Evolutionary conservation across 768 basidiomycete species (phyloP).

Genomic region (Hericium alpestre): DNA sequence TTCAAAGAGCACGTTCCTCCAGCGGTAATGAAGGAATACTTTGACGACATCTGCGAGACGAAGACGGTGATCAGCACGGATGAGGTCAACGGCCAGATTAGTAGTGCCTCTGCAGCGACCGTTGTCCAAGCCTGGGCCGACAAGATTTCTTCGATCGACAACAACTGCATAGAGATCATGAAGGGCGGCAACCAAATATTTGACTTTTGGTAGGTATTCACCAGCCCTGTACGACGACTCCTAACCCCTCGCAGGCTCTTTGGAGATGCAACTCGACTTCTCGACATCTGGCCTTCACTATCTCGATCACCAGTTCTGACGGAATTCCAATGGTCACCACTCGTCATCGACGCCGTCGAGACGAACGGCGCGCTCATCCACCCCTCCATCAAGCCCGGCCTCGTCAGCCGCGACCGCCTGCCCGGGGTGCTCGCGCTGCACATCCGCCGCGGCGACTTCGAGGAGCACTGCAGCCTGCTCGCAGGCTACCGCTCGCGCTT

Average conservation of each 20-base stretch:
- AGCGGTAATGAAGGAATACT: constrained; percentile 28
- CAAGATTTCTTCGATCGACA: constrained; percentile 23
- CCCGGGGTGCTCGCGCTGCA: constrained; percentile 36
- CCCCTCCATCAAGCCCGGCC: constrained; percentile 2
- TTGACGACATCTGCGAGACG: constrained; percentile 30
- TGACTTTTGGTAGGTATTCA: constrained; percentile 24
- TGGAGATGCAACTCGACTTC: constrained; percentile 21
- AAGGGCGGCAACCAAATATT: constrained; percentile 24
- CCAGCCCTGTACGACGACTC: background rate
- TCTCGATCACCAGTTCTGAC: constrained; percentile 24
- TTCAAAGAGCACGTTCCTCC: constrained; percentile 22
- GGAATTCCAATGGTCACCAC: constrained; percentile 28
- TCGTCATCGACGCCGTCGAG: constrained; percentile 23
- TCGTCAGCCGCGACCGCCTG: constrained; percentile 14
- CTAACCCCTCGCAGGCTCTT: constrained; percentile 19
- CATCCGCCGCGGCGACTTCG: constrained; percentile 40
- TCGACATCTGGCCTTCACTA: constrained; percentile 26
- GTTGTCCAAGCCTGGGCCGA: constrained; percentile 30
- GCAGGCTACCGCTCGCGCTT: constrained; percentile 23
- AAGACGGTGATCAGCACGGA: constrained; percentile 23
- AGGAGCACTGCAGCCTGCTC: constrained; percentile 31
- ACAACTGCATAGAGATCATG: constrained; percentile 31
- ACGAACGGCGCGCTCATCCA: constrained; percentile 19
- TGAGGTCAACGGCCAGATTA: constrained; percentile 20
- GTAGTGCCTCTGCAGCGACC: constrained; percentile 17